Evolutionary conservation across 345 rosid species (phyloP).

Genomic region (Streptanthus diversifolius): DNA sequence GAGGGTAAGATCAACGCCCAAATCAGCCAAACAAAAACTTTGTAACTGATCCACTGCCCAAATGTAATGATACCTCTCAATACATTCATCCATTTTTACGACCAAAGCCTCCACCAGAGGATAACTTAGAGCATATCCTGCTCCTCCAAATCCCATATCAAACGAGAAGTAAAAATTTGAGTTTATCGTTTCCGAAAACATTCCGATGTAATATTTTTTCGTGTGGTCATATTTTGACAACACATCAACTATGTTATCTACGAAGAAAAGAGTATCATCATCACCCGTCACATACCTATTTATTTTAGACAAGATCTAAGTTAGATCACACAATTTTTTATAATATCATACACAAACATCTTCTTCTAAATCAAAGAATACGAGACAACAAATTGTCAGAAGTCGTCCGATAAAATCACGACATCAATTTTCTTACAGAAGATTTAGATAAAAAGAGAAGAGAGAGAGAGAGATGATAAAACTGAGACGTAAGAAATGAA

Average conservation of each 20-base stretch:
- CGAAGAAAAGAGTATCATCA: conserved; percentile 52
- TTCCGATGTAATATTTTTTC: conserved; percentile 47
- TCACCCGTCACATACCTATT: conserved; percentile 51
- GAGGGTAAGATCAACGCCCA: conserved; percentile 40
- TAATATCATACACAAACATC: neutral
- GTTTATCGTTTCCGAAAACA: conserved; percentile 39
- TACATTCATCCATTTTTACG: conserved; percentile 43
- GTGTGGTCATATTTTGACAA: conserved; percentile 53
- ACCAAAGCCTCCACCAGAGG: conserved; percentile 45
- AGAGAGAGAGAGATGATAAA: too few relatives aligned
- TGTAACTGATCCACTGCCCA: conserved; percentile 37
- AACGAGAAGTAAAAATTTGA: conserved; percentile 43
- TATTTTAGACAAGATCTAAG: neutral
- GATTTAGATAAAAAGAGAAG: too few relatives aligned
- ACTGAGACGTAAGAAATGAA: too few relatives aligned
- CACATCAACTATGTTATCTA: conserved; percentile 49
- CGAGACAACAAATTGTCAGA: too few relatives aligned
- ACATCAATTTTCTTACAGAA: too few relatives aligned
- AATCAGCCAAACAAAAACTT: conserved; percentile 47
- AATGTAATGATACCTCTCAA: conserved; percentile 43
- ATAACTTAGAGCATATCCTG: conserved; percentile 64
- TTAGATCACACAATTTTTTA: neutral
- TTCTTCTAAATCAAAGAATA: too few relatives aligned
- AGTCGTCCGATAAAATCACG: too few relatives aligned
- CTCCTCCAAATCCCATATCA: conserved; percentile 69